phyloP scores from a whole-genome alignment of 208 protist genomes.

The Wallacemonas collosoma region DNA sequence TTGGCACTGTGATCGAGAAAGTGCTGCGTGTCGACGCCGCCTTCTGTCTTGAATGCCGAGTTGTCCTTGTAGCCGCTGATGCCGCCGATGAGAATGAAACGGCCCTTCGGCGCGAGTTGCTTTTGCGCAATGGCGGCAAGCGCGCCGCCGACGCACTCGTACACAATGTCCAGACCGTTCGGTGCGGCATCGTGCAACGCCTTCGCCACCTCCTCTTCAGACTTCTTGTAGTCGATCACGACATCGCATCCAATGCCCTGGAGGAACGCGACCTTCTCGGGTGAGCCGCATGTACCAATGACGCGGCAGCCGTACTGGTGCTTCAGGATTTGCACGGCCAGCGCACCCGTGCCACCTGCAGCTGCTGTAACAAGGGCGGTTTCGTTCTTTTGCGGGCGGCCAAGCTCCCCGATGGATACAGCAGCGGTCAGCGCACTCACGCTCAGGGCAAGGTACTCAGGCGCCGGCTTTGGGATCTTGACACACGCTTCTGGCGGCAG shows the following conservation, averaged over 20 bases:
- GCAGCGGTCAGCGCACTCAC: conserved; percentile 42
- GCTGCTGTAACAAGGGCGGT: conserved; percentile 59
- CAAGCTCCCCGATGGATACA: conserved; percentile 37
- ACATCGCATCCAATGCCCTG: conserved; percentile 46
- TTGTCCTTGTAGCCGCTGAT: conserved; percentile 44
- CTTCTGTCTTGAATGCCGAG: conserved; percentile 18
- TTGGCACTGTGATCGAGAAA: conserved; percentile 2
- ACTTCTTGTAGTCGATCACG: conserved; percentile 50
- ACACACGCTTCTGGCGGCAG: conserved; percentile 23
- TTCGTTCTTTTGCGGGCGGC: conserved; percentile 34
- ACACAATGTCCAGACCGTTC: conserved; percentile 52
- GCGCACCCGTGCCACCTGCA: conserved; percentile 56
- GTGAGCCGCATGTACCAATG: conserved; percentile 56
- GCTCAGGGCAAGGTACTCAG: conserved; percentile 33
- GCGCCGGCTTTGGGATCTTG: conserved; percentile 23
- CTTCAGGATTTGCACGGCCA: conserved; percentile 71
- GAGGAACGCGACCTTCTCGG: conserved; percentile 54
- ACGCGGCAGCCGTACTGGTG: conserved; percentile 49
- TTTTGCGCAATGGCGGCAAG: conserved; percentile 33
- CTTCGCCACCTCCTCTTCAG: conserved; percentile 27
- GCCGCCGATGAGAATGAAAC: conserved; percentile 45
- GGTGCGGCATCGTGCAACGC: conserved; percentile 33
- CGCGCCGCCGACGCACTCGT: conserved; percentile 52
- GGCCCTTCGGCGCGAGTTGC: conserved; percentile 35
- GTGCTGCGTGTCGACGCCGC: conserved; percentile 15